Percentiles rank a stretch among this genome's conserved stretches.
These are phyloP conservation scores for Malus sieversii DNA, from an alignment of 306 rosid species.

Conservation along the genomic window DNA sequence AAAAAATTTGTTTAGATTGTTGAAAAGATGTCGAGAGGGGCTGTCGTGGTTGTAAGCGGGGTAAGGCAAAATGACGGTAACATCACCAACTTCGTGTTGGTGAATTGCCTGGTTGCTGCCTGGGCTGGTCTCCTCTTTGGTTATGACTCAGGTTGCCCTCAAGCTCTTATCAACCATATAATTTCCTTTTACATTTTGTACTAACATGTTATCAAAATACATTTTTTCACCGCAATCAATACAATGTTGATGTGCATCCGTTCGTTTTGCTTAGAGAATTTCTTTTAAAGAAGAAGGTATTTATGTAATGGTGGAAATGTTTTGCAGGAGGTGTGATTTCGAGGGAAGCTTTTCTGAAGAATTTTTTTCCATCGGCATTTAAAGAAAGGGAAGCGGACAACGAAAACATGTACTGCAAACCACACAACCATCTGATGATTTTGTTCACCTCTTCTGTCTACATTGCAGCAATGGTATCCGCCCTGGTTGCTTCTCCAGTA, in stretches of 20 bases:
- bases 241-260: no score
- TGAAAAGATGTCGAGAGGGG: constrained; percentile 30
- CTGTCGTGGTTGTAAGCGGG: constrained; percentile 17
- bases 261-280: no score
- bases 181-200: not conserved
- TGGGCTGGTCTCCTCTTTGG: constrained; percentile 51
- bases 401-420: constrained; percentile 21
- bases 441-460: constrained; percentile 40
- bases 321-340: constrained; percentile 39
- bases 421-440: constrained; percentile 15
- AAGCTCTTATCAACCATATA: not conserved
- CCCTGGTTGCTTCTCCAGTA: constrained; percentile 31
- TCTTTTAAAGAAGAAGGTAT: no score
- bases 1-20: not conserved
- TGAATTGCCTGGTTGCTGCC: constrained; percentile 37
- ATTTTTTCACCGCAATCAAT: no score
- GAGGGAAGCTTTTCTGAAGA: constrained; percentile 21
- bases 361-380: constrained; percentile 22
- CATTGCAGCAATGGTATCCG: constrained; percentile 32
- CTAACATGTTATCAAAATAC: no score
- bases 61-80: constrained; percentile 14
- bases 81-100: constrained; percentile 15
- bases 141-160: constrained; percentile 33
- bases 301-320: not conserved
- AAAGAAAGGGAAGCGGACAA: not conserved